Percentiles rank a stretch among this genome's conserved stretches.
Conservation (phyloP, 495 filamentous ascomycete species). For the Aspergillus egyptiacus region DNA sequence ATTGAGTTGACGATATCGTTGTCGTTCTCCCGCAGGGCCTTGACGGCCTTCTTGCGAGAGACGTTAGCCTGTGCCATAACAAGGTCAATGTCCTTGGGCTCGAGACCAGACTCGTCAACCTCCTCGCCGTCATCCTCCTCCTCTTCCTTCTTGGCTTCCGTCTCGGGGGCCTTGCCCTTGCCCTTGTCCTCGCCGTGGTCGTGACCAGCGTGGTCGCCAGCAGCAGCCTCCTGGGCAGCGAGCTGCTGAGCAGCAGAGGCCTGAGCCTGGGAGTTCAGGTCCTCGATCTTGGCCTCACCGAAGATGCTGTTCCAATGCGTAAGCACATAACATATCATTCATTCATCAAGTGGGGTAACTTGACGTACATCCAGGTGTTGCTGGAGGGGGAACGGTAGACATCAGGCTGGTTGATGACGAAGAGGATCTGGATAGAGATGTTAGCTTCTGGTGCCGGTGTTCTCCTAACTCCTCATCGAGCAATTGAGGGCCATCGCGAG, state of each 20-base stretch:
- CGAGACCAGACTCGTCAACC: constrained; percentile 85
- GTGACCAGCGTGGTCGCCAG: constrained; percentile 69
- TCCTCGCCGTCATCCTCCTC: constrained; percentile 96
- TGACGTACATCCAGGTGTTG: constrained; percentile 96
- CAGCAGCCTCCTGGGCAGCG: constrained; percentile 71
- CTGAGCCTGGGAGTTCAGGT: constrained; percentile 95
- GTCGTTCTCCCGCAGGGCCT: constrained; percentile 97
- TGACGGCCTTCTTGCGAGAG: constrained; percentile 95
- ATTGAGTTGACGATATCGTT: constrained; percentile 99
- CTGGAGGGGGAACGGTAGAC: constrained; percentile 97
- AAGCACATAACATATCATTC: constrained; percentile 12
- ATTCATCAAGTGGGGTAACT: background rate
- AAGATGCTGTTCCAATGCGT: constrained; percentile 67
- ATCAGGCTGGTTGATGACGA: constrained; percentile 98
- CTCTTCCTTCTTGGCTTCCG: constrained; percentile 72
- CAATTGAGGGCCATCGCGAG: background rate
- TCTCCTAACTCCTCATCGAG: background rate
- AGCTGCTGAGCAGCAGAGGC: constrained; percentile 89
- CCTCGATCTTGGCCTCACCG: constrained; percentile 99
- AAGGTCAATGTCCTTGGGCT: constrained; percentile 98
- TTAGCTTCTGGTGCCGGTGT: constrained; percentile 12
- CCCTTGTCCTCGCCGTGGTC: constrained; percentile 58
- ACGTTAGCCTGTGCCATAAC: constrained; percentile 98
- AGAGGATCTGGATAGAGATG: constrained; percentile 69
- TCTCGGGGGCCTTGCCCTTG: constrained; percentile 71